Conservation (phyloP, 2,329 filamentous ascomycete species). For the Pseudonectria foliicola region DNA sequence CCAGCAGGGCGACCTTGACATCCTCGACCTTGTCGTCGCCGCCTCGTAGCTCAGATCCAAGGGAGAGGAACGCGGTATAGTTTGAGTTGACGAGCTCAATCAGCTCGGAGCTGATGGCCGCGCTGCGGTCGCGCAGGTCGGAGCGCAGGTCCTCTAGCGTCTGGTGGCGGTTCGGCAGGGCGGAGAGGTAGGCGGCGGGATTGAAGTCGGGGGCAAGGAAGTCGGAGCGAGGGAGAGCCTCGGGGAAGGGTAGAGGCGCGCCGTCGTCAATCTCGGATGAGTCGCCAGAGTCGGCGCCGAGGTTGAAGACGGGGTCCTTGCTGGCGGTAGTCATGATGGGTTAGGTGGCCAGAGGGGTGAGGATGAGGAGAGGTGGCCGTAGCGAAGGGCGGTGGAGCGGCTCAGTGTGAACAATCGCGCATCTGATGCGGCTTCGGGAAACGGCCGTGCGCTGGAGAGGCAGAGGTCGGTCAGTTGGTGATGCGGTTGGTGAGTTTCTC, state of each 20-base stretch:
- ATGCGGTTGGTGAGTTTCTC: no score
- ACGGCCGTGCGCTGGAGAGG: no score
- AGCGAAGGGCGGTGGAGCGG: not conserved
- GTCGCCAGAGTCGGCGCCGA: constrained; percentile 30
- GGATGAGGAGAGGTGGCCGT: constrained; percentile 20
- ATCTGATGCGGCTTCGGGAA: no score
- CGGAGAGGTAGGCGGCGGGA: constrained; percentile 71
- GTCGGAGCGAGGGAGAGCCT: constrained; percentile 72
- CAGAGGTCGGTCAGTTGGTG: no score
- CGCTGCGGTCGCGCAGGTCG: constrained; percentile 75
- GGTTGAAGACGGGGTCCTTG: constrained; percentile 31
- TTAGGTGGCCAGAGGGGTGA: constrained; percentile 23
- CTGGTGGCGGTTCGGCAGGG: constrained; percentile 80
- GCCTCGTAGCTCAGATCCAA: constrained; percentile 74
- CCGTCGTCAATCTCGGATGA: constrained; percentile 45
- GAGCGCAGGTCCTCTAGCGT: constrained; percentile 87
- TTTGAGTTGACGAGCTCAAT: constrained; percentile 93
- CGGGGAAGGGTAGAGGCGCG: constrained; percentile 77
- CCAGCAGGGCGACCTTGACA: constrained; percentile 76
- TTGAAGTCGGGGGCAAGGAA: constrained; percentile 76
- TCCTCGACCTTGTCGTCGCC: constrained; percentile 91
- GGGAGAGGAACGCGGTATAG: constrained; percentile 81
- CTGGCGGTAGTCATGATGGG: constrained; percentile 19
- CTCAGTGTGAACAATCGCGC: no score
- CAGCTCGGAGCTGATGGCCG: constrained; percentile 75